Conservation (phyloP, 805 yeast species). For the Metschnikowia similis region DNA sequence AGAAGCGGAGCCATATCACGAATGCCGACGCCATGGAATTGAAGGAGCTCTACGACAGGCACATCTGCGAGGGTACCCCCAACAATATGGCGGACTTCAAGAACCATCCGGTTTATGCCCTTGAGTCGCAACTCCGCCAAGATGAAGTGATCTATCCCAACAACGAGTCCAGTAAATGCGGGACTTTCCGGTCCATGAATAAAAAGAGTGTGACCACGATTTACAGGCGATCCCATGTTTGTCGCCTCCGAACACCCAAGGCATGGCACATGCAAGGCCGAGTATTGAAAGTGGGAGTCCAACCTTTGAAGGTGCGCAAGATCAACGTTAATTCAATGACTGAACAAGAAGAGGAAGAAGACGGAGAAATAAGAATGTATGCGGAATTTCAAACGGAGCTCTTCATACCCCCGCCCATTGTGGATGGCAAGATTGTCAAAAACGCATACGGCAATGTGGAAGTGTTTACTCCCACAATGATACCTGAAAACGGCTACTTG, state of each 20-base stretch:
- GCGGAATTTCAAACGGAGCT: conserved; percentile 73
- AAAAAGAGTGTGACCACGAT: conserved; percentile 46
- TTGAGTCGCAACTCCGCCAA: conserved; percentile 68
- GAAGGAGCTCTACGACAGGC: conserved; percentile 56
- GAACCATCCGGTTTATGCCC: conserved; percentile 80
- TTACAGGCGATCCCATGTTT: conserved; percentile 63
- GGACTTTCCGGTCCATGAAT: conserved; percentile 50
- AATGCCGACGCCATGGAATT: conserved; percentile 52
- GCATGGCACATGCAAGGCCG: conserved; percentile 88
- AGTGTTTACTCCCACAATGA: conserved; percentile 70
- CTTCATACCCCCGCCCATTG: conserved; percentile 62
- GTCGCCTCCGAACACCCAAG: conserved; percentile 61
- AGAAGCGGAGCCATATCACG: conserved; percentile 20
- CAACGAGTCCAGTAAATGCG: conserved; percentile 55
- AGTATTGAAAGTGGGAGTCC: conserved; percentile 63
- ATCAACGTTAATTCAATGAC: conserved; percentile 15
- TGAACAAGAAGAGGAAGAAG: conserved; percentile 51
- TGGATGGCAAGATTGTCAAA: conserved; percentile 64
- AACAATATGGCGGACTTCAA: conserved; percentile 75
- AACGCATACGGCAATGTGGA: conserved; percentile 85
- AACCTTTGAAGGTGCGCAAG: conserved; percentile 46
- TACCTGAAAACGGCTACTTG: conserved; percentile 74
- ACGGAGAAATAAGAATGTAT: conserved; percentile 52
- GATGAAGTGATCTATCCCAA: conserved; percentile 71
- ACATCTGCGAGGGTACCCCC: conserved; percentile 82